phyloP scores from a whole-genome alignment of 441 rosid species.

The Capsella rubella region DNA sequence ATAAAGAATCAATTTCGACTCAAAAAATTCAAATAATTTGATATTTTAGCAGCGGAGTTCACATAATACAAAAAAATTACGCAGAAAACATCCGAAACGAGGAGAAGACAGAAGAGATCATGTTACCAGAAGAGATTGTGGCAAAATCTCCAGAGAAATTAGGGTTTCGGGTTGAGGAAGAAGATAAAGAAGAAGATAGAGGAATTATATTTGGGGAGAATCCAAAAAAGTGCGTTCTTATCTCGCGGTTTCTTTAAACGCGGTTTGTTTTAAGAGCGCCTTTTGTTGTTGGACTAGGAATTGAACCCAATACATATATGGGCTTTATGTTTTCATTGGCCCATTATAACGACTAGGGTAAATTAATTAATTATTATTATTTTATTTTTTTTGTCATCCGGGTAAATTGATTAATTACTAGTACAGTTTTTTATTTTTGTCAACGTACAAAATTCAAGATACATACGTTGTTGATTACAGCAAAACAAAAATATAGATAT shows the following conservation, averaged over 20 bases:
- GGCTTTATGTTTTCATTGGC: neutral
- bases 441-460: neutral
- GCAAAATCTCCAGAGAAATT: constrained; percentile 22
- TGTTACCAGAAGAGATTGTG: constrained; percentile 25
- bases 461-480: neutral
- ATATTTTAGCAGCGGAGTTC: neutral
- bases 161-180: constrained; percentile 37
- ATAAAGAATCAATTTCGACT: constrained; percentile 16
- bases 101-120: neutral
- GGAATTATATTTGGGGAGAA: neutral
- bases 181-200: constrained; percentile 6
- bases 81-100: neutral
- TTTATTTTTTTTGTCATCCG: no score
- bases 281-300: constrained; percentile 13
- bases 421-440: no score
- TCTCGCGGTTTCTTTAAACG: constrained; percentile 27
- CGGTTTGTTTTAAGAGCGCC: neutral
- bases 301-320: neutral
- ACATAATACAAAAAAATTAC: neutral
- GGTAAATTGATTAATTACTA: neutral
- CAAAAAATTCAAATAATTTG: neutral
- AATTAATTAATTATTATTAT: no score
- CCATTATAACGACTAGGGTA: neutral
- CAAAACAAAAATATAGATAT: no score
- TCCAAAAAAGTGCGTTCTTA: neutral